Conservation (phyloP, 805 yeast genomes). For the Candida broadrunensis region DNA sequence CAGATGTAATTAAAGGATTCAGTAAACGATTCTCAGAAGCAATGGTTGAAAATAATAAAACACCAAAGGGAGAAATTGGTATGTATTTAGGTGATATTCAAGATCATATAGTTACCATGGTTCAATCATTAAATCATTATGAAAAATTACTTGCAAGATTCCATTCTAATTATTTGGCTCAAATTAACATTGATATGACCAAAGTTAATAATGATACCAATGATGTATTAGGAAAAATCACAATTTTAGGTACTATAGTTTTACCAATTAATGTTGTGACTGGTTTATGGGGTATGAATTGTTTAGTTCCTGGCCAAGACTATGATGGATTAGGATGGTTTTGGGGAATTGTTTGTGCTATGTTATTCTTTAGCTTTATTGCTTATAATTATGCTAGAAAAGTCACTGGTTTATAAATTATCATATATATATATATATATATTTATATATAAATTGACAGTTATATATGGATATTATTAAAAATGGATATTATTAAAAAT, state of each 20-base stretch:
- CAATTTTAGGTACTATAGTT: constrained; percentile 91
- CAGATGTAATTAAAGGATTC: constrained; percentile 96
- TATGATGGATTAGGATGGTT: constrained; percentile 40
- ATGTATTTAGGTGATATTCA: constrained; percentile 96
- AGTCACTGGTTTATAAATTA: constrained; percentile 33
- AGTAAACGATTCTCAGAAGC: constrained; percentile 71
- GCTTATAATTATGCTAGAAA: constrained; percentile 40
- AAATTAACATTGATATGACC: constrained; percentile 96
- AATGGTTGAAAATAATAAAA: constrained; percentile 70
- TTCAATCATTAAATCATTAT: constrained; percentile 88
- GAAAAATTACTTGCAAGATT: constrained; percentile 90
- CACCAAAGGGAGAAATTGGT: constrained; percentile 70
- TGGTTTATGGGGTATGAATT: constrained; percentile 99
- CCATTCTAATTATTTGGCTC: constrained; percentile 96
- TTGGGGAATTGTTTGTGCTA: constrained; percentile 32
- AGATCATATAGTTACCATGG: constrained; percentile 97
- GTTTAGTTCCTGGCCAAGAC: constrained; percentile 89
- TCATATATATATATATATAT: background rate
- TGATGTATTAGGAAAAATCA: constrained; percentile 90
- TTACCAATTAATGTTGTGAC: constrained; percentile 93
- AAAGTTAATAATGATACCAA: constrained; percentile 95
- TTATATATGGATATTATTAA: too few relatives aligned
- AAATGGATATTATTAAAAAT: too few relatives aligned
- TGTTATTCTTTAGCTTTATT: constrained; percentile 31
- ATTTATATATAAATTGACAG: background rate